Evolutionary conservation across 257 asterid species (phyloP), one percentile per base, ranked within the genome.

Genomic region (Craterostigma plantagineum): DNA sequence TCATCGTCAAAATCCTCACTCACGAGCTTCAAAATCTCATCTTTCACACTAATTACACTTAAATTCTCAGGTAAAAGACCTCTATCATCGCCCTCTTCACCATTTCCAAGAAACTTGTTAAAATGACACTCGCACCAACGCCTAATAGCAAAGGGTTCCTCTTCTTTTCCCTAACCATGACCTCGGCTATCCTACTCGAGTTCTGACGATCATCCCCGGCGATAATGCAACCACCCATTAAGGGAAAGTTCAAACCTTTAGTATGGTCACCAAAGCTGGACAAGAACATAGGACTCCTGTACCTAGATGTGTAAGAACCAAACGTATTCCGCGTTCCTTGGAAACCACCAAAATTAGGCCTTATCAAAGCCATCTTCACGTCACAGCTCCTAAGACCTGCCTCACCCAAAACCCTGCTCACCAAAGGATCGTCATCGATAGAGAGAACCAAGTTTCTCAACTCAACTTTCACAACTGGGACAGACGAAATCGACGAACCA

Each of bases 371-470:
- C 57, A 79, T 34, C 52, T 87, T 87, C 3, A 87, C 73, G 53
- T 82, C 95, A 51, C 70, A 66, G 54, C 93, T 87, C 53, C 82
- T 51, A 16, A 82, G 79, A 2, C 98, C 98, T 1, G 93, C 92
- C 56, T 87, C 98, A 6, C 81, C 92, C 9, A 87, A 70, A 0
- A 87, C 92, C 33, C 91, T 58, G 51, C 95, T 87, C 57, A 87
- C 95, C 34, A 77, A 52, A 0, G 95, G 98, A 87, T 59, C n/a
- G n/a, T n/a, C 55, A 44, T 57, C 71, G 36, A 64, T 67, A 34
- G 95, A 79, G 0, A 79, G 38, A 3, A 79, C 55, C 68, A 87
- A 59, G 54, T 76, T 82, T 52, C 49, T 75, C 13, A 87, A 62
- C 77, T 87, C 98, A 11, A 82, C 98, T 48, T 68, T 87, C 51